phyloP scores from a whole-genome alignment of 192 early-diverging fungal genomes.

The Backusella luteola region DNA sequence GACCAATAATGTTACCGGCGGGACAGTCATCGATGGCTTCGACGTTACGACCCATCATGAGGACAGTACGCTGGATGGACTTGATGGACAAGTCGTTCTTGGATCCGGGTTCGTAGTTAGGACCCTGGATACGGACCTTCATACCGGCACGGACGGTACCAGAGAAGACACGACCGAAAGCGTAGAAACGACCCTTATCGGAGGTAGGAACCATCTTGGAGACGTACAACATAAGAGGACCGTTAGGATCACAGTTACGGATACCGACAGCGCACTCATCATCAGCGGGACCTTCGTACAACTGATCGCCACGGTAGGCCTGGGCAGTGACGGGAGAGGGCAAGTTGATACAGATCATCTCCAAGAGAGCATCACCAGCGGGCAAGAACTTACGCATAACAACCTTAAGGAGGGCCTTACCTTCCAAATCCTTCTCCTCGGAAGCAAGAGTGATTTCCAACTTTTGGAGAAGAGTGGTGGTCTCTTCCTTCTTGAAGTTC shows the following conservation, averaged over 20 bases:
- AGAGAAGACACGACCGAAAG: constrained; percentile 99
- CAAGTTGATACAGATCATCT: constrained; percentile 98
- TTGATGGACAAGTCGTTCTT: constrained; percentile 94
- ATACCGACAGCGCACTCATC: constrained; percentile 93
- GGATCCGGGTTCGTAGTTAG: constrained; percentile 83
- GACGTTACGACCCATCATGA: constrained; percentile 98
- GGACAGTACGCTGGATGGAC: constrained; percentile 94
- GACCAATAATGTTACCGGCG: constrained; percentile 97
- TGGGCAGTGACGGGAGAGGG: constrained; percentile 93
- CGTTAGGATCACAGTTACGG: constrained; percentile 84
- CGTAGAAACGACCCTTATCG: constrained; percentile 98
- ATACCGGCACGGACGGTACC: constrained; percentile 93
- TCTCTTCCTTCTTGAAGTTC: constrained; percentile 94
- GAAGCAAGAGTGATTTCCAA: constrained; percentile 78
- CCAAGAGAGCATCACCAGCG: constrained; percentile 94
- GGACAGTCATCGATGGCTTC: constrained; percentile 98
- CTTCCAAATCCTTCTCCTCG: constrained; percentile 89
- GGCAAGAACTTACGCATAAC: constrained; percentile 99
- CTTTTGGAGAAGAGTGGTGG: constrained; percentile 76
- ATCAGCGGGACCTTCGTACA: constrained; percentile 95
- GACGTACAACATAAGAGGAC: constrained; percentile 97
- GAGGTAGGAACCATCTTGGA: constrained; percentile 99
- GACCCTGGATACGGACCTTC: constrained; percentile 99
- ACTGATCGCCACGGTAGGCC: constrained; percentile 84
- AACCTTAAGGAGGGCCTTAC: constrained; percentile 90